phyloP scores from a whole-genome alignment of 495 filamentous ascomycete species.

The Aspergillus steynii region DNA sequence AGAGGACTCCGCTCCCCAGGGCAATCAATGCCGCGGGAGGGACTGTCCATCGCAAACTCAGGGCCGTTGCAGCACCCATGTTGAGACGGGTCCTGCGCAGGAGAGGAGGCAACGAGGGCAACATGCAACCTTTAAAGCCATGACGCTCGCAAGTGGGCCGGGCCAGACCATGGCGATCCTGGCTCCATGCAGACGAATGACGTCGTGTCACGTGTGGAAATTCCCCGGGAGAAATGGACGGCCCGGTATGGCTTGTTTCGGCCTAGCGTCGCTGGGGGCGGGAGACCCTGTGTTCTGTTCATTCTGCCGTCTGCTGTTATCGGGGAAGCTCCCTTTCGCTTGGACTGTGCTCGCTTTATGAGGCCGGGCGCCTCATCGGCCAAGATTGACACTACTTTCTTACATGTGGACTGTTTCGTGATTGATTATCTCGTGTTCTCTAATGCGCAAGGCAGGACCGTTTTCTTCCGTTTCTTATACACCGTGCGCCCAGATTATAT shows the following conservation, averaged over 20 bases:
- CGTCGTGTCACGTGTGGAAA: conserved; percentile 25
- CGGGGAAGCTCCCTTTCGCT: not conserved
- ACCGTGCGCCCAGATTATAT: not conserved
- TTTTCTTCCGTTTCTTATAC: conserved; percentile 6
- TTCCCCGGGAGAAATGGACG: conserved; percentile 15
- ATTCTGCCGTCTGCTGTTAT: conserved; percentile 1
- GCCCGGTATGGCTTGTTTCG: conserved; percentile 18
- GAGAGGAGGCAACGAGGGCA: conserved; percentile 58
- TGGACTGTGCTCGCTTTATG: conserved; percentile 12
- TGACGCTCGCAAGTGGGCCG: conserved; percentile 11
- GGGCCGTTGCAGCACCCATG: conserved; percentile 35
- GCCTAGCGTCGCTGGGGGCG: conserved; percentile 26
- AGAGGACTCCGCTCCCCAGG: conserved; percentile 24
- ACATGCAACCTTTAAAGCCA: conserved; percentile 26
- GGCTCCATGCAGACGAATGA: conserved; percentile 20
- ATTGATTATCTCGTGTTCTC: not conserved
- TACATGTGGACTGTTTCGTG: not conserved
- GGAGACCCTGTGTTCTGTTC: conserved; percentile 3
- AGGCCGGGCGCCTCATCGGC: conserved; percentile 30
- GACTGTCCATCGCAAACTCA: conserved; percentile 39
- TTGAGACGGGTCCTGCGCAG: conserved; percentile 30
- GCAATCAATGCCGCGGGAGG: conserved; percentile 40
- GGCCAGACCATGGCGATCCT: conserved; percentile 20
- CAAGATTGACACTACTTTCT: not conserved
- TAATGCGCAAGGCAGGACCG: conserved; percentile 27